A percentile compares a stretch with the other conserved stretches of the same genome.
Conservation (phyloP, 2,329 filamentous ascomycete genomes). For the Aspergillus sp. region DNA sequence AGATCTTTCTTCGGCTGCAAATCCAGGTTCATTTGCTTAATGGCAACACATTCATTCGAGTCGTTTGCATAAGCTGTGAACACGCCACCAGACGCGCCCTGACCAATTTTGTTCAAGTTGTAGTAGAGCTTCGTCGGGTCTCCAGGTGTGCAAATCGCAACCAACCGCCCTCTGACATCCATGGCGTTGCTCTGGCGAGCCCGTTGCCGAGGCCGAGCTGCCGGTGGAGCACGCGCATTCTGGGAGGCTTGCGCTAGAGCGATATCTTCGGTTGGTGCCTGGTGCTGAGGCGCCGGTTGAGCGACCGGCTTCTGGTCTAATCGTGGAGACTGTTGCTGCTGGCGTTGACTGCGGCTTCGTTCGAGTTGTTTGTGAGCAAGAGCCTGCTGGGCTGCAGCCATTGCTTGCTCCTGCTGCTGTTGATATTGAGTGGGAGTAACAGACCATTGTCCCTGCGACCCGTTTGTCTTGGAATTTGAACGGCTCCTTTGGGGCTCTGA, state of each 20-base stretch:
- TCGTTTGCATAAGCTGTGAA: constrained; percentile 85
- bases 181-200: constrained; percentile 75
- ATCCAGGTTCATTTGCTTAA: constrained; percentile 99
- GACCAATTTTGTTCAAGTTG: constrained; percentile 89
- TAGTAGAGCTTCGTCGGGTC: constrained; percentile 88
- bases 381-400: constrained; percentile 75
- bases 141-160: constrained; percentile 84
- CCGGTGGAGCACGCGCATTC: constrained; percentile 50
- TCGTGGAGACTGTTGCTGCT: constrained; percentile 51
- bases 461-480: constrained; percentile 66
- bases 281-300: constrained; percentile 33
- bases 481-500: constrained; percentile 67
- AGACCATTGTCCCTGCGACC: constrained; percentile 50
- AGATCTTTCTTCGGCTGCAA: constrained; percentile 98
- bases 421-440: constrained; percentile 47
- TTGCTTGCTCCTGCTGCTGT: constrained; percentile 81
- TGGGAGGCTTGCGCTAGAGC: constrained; percentile 33
- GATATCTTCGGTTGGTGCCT: constrained; percentile 39
- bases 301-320: constrained; percentile 49
- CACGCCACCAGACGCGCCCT: constrained; percentile 94
- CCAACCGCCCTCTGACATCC: constrained; percentile 80
- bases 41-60: constrained; percentile 86
- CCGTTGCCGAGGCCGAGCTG: constrained; percentile 71
- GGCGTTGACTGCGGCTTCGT: constrained; percentile 72
- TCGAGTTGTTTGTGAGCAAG: constrained; percentile 69